phyloP scores from a whole-genome alignment of 441 rosid species.

The Gossypium trilobum region DNA sequence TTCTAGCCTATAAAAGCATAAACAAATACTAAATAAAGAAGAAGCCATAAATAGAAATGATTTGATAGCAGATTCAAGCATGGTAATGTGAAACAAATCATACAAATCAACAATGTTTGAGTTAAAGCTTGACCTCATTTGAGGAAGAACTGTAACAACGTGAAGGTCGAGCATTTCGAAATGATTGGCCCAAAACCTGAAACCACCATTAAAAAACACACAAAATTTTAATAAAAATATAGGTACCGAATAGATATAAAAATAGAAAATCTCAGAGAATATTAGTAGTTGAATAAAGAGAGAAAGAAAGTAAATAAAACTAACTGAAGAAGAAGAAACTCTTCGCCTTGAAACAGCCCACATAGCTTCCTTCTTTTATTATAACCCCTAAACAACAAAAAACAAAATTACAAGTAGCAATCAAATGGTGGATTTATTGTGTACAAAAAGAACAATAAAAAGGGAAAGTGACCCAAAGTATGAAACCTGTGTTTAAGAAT shows the following conservation, averaged over 20 bases:
- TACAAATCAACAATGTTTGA: neutral
- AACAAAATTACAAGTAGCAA: neutral
- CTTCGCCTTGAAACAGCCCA: neutral
- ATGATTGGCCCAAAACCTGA: neutral
- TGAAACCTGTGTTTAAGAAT: neutral
- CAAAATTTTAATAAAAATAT: neutral
- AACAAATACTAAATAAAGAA: neutral
- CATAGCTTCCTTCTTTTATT: neutral
- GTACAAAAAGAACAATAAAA: neutral
- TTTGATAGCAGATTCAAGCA: neutral
- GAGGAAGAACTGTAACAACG: neutral
- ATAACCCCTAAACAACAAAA: neutral
- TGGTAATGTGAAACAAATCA: neutral
- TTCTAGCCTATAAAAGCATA: neutral
- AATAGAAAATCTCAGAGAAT: neutral
- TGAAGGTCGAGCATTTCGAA: neutral
- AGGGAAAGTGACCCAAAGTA: neutral
- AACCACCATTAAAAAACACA: neutral
- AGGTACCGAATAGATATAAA: neutral
- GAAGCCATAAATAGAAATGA: neutral
- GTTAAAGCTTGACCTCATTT: conserved; percentile 3
- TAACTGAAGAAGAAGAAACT: neutral
- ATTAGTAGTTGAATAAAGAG: neutral
- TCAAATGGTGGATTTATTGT: neutral
- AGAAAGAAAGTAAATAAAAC: neutral